Percentiles rank a stretch among this genome's conserved stretches.
phyloP scores from a whole-genome alignment of 1,284 basidiomycete genomes.

The Apiotrichum domesticum region DNA sequence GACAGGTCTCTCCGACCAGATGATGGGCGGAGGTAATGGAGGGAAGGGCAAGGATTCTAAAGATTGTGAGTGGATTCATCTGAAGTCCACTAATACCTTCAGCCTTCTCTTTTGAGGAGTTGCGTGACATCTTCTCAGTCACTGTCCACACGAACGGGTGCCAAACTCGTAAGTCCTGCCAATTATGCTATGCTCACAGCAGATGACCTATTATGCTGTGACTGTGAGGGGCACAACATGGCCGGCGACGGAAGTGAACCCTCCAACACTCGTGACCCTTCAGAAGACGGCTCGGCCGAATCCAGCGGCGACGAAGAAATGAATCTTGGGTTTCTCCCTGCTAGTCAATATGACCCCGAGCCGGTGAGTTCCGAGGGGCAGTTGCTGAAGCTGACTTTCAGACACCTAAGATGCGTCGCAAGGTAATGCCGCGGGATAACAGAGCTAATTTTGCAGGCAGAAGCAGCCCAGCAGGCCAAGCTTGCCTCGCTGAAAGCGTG shows the following conservation, averaged over 20 bases:
- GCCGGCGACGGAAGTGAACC: slow-evolving; percentile 23
- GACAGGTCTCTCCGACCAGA: slow-evolving; percentile 62
- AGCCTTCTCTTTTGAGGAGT: slow-evolving; percentile 84
- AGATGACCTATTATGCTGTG: slow-evolving; percentile 65
- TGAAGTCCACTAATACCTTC: too few species aligned
- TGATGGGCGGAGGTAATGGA: slow-evolving; percentile 46
- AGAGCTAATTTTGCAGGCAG: neutral
- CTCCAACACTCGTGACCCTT: slow-evolving; percentile 2
- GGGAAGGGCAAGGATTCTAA: slow-evolving; percentile 47
- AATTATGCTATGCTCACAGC: neutral
- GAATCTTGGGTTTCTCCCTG: slow-evolving; percentile 60
- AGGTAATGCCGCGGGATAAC: slow-evolving; percentile 28
- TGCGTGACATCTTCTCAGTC: slow-evolving; percentile 85
- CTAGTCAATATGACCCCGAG: slow-evolving; percentile 54
- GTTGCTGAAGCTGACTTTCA: slow-evolving; percentile 9
- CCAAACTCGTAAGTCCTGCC: slow-evolving; percentile 61
- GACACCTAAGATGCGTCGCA: slow-evolving; percentile 47
- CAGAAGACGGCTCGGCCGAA: slow-evolving; percentile 7
- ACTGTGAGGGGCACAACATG: slow-evolving; percentile 49
- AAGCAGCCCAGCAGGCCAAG: slow-evolving; percentile 60
- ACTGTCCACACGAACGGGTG: slow-evolving; percentile 68
- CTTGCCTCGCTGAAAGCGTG: slow-evolving; percentile 79
- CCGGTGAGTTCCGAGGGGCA: slow-evolving; percentile 26
- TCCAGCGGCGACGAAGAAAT: slow-evolving; percentile 35
- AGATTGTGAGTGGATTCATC: slow-evolving; percentile 56